A percentile compares a stretch with the other conserved stretches of the same genome.
Conservation (phyloP, 352 stramenopile species). For the Pythium volutum region DNA sequence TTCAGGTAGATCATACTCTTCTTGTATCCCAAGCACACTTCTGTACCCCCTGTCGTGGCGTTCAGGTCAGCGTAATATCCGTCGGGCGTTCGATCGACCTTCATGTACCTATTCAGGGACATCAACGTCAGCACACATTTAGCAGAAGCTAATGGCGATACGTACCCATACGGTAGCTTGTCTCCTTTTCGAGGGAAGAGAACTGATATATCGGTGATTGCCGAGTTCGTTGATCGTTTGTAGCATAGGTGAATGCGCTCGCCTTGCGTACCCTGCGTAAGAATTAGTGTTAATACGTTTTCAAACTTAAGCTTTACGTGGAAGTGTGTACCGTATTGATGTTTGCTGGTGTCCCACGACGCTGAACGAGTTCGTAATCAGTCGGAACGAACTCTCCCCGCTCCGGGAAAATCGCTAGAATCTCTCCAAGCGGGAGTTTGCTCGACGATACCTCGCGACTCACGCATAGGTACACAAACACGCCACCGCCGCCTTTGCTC, state of each 20-base stretch:
- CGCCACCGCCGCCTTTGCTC: constrained; percentile 76
- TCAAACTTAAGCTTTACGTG: neutral
- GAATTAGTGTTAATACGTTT: neutral
- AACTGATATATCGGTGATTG: constrained; percentile 64
- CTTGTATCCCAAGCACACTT: constrained; percentile 81
- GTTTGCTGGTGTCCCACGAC: constrained; percentile 57
- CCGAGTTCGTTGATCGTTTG: constrained; percentile 58
- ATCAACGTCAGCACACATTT: neutral
- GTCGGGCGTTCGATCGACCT: constrained; percentile 68
- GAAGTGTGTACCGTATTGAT: constrained; percentile 44
- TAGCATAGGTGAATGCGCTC: constrained; percentile 81
- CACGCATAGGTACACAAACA: constrained; percentile 75
- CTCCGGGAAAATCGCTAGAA: constrained; percentile 74
- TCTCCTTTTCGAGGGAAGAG: constrained; percentile 84
- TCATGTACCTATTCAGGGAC: constrained; percentile 49
- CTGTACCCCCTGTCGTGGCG: constrained; percentile 62
- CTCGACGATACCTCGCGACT: constrained; percentile 41
- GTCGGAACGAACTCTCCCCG: constrained; percentile 69
- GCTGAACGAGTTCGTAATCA: constrained; percentile 72
- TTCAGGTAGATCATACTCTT: constrained; percentile 28
- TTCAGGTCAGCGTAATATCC: constrained; percentile 73
- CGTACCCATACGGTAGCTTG: constrained; percentile 75
- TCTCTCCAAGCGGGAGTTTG: constrained; percentile 73
- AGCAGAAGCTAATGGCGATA: constrained; percentile 15
- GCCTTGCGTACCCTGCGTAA: constrained; percentile 69